Percentiles rank a stretch among this genome's conserved stretches.
These are phyloP conservation scores for Leccinum pachyderme DNA, from an alignment of 1,284 basidiomycete genomes.

Conservation along the genomic window DNA sequence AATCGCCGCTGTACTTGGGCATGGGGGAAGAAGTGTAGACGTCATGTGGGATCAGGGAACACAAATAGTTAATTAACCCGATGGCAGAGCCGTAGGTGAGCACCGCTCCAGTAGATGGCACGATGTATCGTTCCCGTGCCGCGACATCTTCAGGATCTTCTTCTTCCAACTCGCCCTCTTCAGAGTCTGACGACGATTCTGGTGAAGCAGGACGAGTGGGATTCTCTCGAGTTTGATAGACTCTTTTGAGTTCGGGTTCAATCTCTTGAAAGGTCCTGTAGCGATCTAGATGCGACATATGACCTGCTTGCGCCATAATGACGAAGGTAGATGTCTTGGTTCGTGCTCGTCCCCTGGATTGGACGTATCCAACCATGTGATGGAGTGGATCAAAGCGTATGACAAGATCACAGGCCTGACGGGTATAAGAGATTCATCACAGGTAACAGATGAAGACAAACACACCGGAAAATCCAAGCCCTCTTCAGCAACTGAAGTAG, in stretches of 20 bases:
- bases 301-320: constrained; percentile 70
- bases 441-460: background rate
- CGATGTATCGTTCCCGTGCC: constrained; percentile 67
- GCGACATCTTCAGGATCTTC: constrained; percentile 55
- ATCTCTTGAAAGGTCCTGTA: constrained; percentile 58
- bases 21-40: constrained; percentile 56
- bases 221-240: constrained; percentile 55
- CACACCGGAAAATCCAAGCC: constrained; percentile 80
- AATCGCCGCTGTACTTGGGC: constrained; percentile 64
- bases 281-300: constrained; percentile 49
- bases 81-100: constrained; percentile 76
- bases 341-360: constrained; percentile 81
- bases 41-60: constrained; percentile 73
- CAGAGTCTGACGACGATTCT: constrained; percentile 30
- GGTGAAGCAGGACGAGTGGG: constrained; percentile 31
- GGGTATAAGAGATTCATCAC: constrained; percentile 2
- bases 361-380: constrained; percentile 80
- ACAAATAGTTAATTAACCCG: constrained; percentile 66
- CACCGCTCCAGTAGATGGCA: constrained; percentile 68
- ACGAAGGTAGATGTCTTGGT: constrained; percentile 73
- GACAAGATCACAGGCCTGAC: constrained; percentile 78
- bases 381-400: constrained; percentile 76
- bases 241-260: constrained; percentile 60
- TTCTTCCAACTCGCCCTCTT: constrained; percentile 37
- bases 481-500: constrained; percentile 85